Conservation (phyloP, 1,139 yeast genomes). For the Geotrichum carabidarum region DNA sequence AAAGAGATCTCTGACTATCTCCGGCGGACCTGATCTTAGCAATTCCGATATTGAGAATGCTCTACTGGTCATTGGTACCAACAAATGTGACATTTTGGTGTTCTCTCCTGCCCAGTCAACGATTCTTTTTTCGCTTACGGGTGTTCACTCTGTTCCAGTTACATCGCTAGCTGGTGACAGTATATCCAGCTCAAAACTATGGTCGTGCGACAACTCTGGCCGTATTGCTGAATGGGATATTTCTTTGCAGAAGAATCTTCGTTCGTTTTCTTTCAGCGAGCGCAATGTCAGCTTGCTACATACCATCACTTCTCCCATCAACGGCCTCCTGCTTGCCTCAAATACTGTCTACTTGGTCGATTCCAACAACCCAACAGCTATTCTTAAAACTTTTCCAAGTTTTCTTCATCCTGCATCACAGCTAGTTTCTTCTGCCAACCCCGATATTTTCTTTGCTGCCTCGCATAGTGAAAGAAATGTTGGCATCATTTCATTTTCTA, state of each 20-base stretch:
- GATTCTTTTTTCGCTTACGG: constrained; percentile 48
- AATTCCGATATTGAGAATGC: constrained; percentile 14
- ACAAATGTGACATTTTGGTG: constrained; percentile 58
- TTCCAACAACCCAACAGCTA: constrained; percentile 21
- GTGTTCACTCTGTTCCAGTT: constrained; percentile 51
- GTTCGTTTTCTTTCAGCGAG: constrained; percentile 44
- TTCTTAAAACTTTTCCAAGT: constrained; percentile 27
- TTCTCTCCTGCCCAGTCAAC: constrained; percentile 65
- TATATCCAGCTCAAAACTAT: constrained; percentile 29
- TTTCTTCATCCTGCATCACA: constrained; percentile 27
- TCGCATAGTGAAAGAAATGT: constrained; percentile 76
- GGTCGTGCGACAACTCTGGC: constrained; percentile 65
- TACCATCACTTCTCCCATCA: constrained; percentile 41
- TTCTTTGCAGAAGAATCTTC: constrained; percentile 40
- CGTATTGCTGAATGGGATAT: constrained; percentile 61
- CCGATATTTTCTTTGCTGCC: constrained; percentile 49
- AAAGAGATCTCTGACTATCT: constrained; percentile 24
- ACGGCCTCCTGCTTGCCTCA: constrained; percentile 52
- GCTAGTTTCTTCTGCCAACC: constrained; percentile 19
- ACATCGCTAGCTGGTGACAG: constrained; percentile 46
- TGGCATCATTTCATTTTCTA: constrained; percentile 55
- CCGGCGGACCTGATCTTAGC: background rate
- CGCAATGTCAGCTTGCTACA: constrained; percentile 31
- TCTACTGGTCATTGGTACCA: constrained; percentile 59
- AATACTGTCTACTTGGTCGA: constrained; percentile 57